phyloP scores from a whole-genome alignment of 176 grass and related monocot species.

The Guadua angustifolia region DNA sequence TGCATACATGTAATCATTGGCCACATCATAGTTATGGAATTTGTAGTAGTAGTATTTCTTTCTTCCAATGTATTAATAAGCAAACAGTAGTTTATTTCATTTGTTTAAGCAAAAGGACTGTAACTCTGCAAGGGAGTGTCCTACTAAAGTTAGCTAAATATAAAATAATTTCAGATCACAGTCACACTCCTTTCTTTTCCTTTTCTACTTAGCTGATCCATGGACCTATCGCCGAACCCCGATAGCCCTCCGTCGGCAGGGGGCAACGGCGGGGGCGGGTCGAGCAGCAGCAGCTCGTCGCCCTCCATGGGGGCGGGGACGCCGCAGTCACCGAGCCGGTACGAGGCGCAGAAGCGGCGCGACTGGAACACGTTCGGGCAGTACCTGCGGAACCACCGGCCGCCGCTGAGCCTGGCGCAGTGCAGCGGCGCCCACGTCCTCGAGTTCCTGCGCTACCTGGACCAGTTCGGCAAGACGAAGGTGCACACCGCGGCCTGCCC shows the following conservation, averaged over 20 bases:
- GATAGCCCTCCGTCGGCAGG: conserved; percentile 58
- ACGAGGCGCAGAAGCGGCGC: conserved; percentile 74
- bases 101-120: conserved; percentile 13
- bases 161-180: conserved; percentile 54
- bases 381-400: conserved; percentile 77
- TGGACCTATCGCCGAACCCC: conserved; percentile 57
- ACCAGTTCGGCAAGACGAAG: conserved; percentile 98
- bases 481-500: conserved; percentile 77
- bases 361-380: conserved; percentile 86
- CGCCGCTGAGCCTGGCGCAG: conserved; percentile 66
- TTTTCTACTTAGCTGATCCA: conserved; percentile 31
- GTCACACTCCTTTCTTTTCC: not conserved
- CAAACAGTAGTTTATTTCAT: conserved; percentile 9
- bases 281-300: conserved; percentile 41
- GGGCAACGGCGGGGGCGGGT: conserved; percentile 19
- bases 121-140: conserved; percentile 6
- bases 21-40: conserved; percentile 37
- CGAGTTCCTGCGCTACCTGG: conserved; percentile 93
- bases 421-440: conserved; percentile 94
- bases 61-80: conserved; percentile 6
- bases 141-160: conserved; percentile 32
- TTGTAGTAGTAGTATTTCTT: not conserved
- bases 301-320: conserved; percentile 46
- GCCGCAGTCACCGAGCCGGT: conserved; percentile 62
- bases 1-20: conserved; percentile 41